Evolutionary conservation across 2,329 filamentous ascomycete species (phyloP).

Genomic region (Fusarium sororula): DNA sequence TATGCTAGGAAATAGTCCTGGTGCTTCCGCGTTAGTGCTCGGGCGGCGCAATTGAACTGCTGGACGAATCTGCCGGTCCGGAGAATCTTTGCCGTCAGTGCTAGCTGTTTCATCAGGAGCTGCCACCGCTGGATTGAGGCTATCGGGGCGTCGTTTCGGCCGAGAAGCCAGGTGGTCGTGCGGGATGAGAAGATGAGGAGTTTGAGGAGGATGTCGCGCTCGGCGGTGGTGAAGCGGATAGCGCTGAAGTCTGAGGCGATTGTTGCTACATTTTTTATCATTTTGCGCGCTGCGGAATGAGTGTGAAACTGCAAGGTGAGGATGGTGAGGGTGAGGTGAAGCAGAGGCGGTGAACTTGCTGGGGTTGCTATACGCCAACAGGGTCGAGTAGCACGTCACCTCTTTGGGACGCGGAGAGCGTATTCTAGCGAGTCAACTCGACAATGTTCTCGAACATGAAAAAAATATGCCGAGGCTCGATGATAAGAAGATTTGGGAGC

Average conservation of each 20-base stretch:
- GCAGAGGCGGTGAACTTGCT: slow-evolving; percentile 2
- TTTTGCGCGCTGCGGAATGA: background rate
- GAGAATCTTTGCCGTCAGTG: slow-evolving; percentile 7
- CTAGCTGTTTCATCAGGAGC: slow-evolving; percentile 5
- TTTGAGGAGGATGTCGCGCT: slow-evolving; percentile 9
- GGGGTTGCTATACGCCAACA: background rate
- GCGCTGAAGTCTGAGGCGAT: background rate
- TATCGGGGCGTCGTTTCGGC: background rate
- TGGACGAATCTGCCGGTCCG: slow-evolving; percentile 2
- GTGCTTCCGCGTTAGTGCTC: background rate
- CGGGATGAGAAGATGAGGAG: slow-evolving; percentile 11
- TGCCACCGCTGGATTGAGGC: background rate
- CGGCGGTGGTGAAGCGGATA: background rate
- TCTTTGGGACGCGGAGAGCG: background rate
- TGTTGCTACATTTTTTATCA: background rate
- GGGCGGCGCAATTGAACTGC: background rate
- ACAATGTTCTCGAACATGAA: background rate
- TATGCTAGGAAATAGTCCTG: slow-evolving; percentile 9
- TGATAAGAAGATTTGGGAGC: background rate
- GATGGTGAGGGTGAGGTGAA: background rate
- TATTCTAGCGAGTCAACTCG: background rate
- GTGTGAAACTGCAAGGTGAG: background rate
- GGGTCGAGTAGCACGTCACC: background rate
- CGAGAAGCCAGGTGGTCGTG: background rate
- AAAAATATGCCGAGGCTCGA: background rate